phyloP scores from a whole-genome alignment of 2,329 filamentous ascomycete genomes.

The Fusarium nygamai region DNA sequence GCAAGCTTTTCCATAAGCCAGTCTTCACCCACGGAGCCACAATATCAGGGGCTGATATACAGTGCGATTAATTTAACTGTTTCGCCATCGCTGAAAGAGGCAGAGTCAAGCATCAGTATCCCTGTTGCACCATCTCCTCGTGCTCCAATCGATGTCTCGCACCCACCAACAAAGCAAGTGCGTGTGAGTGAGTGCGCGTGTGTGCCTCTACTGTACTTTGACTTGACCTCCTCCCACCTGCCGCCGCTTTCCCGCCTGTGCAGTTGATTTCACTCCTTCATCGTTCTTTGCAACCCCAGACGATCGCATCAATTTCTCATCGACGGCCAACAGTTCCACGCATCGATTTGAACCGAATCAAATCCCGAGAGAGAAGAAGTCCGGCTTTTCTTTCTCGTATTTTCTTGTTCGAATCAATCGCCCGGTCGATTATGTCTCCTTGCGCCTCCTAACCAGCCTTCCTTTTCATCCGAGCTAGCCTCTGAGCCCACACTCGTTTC shows the following conservation, averaged over 20 bases:
- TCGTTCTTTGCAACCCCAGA: conserved; percentile 36
- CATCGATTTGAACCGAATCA: conserved; percentile 24
- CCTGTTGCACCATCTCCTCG: conserved; percentile 34
- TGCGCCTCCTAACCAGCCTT: conserved; percentile 45
- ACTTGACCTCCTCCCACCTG: conserved; percentile 37
- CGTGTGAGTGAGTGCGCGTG: conserved; percentile 7
- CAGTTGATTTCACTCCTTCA: conserved; percentile 38
- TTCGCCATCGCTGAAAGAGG: conserved; percentile 40
- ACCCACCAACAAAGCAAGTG: conserved; percentile 26
- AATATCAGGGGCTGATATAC: conserved; percentile 35
- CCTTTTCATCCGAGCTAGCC: conserved; percentile 56
- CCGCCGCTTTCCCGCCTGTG: conserved; percentile 17
- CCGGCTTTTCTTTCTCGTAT: conserved; percentile 30
- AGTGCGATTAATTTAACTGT: conserved; percentile 35
- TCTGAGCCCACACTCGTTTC: conserved; percentile 57
- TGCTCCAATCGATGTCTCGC: conserved; percentile 38
- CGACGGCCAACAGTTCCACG: conserved; percentile 14
- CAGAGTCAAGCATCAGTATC: conserved; percentile 30
- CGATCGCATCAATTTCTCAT: conserved; percentile 37
- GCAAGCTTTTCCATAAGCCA: conserved; percentile 15
- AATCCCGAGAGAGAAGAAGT: conserved; percentile 11
- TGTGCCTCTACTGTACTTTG: not conserved
- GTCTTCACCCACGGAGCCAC: not conserved
- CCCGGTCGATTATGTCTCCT: conserved; percentile 51
- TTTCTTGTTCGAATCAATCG: conserved; percentile 36